phyloP scores from a whole-genome alignment of 1,284 basidiomycete genomes.

The Butyriboletus appendiculatus region DNA sequence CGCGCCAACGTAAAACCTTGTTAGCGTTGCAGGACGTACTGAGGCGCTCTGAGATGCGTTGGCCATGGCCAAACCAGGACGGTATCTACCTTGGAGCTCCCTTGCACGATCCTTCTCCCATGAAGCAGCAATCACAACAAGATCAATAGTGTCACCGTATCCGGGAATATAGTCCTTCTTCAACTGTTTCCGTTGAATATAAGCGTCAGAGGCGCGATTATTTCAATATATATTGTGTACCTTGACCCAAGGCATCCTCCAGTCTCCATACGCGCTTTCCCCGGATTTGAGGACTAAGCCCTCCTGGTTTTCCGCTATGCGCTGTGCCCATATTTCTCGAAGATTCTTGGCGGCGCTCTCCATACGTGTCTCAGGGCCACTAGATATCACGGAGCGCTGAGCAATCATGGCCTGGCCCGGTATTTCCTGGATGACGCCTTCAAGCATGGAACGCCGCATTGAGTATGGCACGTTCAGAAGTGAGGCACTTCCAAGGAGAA shows the following conservation, averaged over 20 bases:
- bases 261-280: slow-evolving; percentile 65
- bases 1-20: slow-evolving; percentile 77
- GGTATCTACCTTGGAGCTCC: slow-evolving; percentile 64
- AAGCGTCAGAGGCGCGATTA: neutral
- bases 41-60: neutral
- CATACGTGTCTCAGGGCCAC: slow-evolving; percentile 17
- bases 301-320: slow-evolving; percentile 54
- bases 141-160: slow-evolving; percentile 77
- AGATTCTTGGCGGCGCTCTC: slow-evolving; percentile 34
- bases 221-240: slow-evolving; percentile 35
- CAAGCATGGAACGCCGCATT: slow-evolving; percentile 59
- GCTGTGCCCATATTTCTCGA: slow-evolving; percentile 49
- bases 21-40: slow-evolving; percentile 75
- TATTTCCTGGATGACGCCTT: slow-evolving; percentile 51
- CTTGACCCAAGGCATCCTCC: slow-evolving; percentile 74
- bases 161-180: slow-evolving; percentile 85
- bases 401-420: slow-evolving; percentile 66
- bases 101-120: slow-evolving; percentile 81
- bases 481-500: slow-evolving; percentile 61
- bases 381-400: slow-evolving; percentile 46
- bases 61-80: neutral
- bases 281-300: slow-evolving; percentile 80
- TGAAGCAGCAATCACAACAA: slow-evolving; percentile 72
- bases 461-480: slow-evolving; percentile 59
- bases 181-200: slow-evolving; percentile 27